A percentile compares a stretch with the other conserved stretches of the same genome.
Conservation (phyloP, 768 basidiomycete species). For the Stropharia rugosoannulata region DNA sequence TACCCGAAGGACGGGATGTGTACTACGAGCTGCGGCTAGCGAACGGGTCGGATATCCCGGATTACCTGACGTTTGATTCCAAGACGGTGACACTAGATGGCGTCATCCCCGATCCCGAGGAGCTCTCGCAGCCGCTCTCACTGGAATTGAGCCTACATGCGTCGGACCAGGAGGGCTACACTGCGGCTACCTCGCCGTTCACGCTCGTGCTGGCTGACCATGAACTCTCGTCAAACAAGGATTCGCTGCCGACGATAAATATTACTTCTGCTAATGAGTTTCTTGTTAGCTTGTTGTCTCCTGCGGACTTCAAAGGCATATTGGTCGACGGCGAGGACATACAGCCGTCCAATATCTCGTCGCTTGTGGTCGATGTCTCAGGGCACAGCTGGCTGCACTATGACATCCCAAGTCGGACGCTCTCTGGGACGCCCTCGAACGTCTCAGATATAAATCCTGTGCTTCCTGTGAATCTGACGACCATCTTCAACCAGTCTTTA, state of each 20-base stretch:
- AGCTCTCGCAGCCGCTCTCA: slow-evolving; percentile 35
- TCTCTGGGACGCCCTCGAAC: slow-evolving; percentile 66
- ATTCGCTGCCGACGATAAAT: slow-evolving; percentile 65
- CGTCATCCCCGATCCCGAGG: slow-evolving; percentile 55
- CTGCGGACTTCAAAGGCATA: slow-evolving; percentile 62
- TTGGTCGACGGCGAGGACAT: slow-evolving; percentile 60
- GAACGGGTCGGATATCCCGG: slow-evolving; percentile 70
- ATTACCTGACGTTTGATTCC: slow-evolving; percentile 74
- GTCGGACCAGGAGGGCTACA: slow-evolving; percentile 74
- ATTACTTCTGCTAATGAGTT: slow-evolving; percentile 58
- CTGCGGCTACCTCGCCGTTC: slow-evolving; percentile 59
- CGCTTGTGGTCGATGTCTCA: slow-evolving; percentile 59
- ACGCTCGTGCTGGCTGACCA: slow-evolving; percentile 65
- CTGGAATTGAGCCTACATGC: slow-evolving; percentile 61
- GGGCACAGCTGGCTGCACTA: slow-evolving; percentile 62
- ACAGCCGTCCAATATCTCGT: slow-evolving; percentile 55
- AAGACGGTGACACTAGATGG: slow-evolving; percentile 75
- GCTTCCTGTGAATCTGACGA: slow-evolving; percentile 62
- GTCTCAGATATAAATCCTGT: slow-evolving; percentile 29
- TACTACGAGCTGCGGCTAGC: slow-evolving; percentile 64
- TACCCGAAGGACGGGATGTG: slow-evolving; percentile 36
- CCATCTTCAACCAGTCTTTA: slow-evolving; percentile 68
- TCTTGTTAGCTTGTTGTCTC: slow-evolving; percentile 49
- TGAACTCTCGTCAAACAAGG: slow-evolving; percentile 53
- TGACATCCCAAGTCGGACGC: slow-evolving; percentile 49